Conservation (phyloP, 495 filamentous ascomycete species). For the Tetracladium marchalianum region DNA sequence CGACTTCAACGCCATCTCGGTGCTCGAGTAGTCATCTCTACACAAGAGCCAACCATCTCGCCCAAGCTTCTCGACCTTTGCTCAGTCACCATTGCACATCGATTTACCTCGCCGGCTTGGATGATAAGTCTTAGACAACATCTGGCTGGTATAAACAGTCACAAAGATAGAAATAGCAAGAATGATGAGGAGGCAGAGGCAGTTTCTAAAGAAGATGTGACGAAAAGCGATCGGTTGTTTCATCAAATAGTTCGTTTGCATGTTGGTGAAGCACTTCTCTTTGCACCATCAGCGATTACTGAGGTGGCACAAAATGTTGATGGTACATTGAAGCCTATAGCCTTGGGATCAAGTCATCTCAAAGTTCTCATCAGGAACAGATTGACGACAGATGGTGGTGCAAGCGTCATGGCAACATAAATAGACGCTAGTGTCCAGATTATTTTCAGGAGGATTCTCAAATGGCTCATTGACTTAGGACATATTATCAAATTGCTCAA, state of each 20-base stretch:
- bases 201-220: no score
- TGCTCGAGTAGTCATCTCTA: slow-evolving; percentile 58
- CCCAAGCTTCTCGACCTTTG: slow-evolving; percentile 58
- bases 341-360: slow-evolving; percentile 34
- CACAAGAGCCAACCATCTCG: slow-evolving; percentile 72
- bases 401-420: slow-evolving; percentile 36
- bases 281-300: slow-evolving; percentile 43
- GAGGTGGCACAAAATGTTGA: slow-evolving; percentile 1
- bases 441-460: no score
- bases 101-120: slow-evolving; percentile 67
- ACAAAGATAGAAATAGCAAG: no score
- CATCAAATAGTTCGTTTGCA: slow-evolving; percentile 44
- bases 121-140: slow-evolving; percentile 47
- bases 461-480: no score
- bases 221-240: no score
- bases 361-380: slow-evolving; percentile 30
- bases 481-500: no score
- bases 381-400: slow-evolving; percentile 46
- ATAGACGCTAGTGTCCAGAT: no score
- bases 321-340: slow-evolving; percentile 17
- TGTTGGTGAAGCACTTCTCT: slow-evolving; percentile 57
- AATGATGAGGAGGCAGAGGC: no score
- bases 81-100: slow-evolving; percentile 64
- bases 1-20: slow-evolving; percentile 62
- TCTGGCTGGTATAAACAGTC: slow-evolving; percentile 45